Percentiles rank a stretch among this genome's conserved stretches.
These are phyloP conservation scores for Barnettozyma vustinii DNA, from an alignment of 805 yeast species.

Conservation along the genomic window DNA sequence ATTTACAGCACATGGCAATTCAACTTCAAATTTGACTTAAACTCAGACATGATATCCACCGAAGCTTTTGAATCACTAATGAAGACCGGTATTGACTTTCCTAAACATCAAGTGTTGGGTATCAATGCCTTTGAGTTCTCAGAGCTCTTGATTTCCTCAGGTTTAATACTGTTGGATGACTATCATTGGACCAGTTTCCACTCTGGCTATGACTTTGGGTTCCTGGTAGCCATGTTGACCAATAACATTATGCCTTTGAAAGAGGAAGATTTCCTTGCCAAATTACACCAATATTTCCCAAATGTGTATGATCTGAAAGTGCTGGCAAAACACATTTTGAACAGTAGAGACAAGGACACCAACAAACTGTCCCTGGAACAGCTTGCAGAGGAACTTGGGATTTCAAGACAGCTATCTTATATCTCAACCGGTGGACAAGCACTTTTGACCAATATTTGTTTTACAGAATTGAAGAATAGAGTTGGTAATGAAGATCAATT, in stretches of 20 bases:
- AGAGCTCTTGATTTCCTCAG: constrained; percentile 79
- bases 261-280: constrained; percentile 70
- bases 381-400: constrained; percentile 65
- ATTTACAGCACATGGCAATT: constrained; percentile 91
- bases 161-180: constrained; percentile 60
- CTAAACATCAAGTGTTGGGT: constrained; percentile 67
- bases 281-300: constrained; percentile 73
- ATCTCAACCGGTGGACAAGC: constrained; percentile 60
- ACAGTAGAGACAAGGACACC: constrained; percentile 13
- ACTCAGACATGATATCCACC: constrained; percentile 76
- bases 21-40: constrained; percentile 77
- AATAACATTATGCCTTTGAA: constrained; percentile 75
- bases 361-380: constrained; percentile 41
- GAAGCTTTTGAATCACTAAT: constrained; percentile 77
- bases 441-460: constrained; percentile 57
- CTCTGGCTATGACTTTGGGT: constrained; percentile 92
- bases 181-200: constrained; percentile 91
- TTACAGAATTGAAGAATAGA: constrained; percentile 43
- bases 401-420: constrained; percentile 52
- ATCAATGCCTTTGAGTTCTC: constrained; percentile 78
- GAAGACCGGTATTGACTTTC: constrained; percentile 80
- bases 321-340: constrained; percentile 27
- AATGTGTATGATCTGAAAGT: constrained; percentile 76
- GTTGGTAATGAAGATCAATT: constrained; percentile 24
- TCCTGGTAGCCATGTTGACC: constrained; percentile 69